Base-by-base conservation (phyloP, 2,329 filamentous ascomycete genomes). In the Thelonectria olida region DNA sequence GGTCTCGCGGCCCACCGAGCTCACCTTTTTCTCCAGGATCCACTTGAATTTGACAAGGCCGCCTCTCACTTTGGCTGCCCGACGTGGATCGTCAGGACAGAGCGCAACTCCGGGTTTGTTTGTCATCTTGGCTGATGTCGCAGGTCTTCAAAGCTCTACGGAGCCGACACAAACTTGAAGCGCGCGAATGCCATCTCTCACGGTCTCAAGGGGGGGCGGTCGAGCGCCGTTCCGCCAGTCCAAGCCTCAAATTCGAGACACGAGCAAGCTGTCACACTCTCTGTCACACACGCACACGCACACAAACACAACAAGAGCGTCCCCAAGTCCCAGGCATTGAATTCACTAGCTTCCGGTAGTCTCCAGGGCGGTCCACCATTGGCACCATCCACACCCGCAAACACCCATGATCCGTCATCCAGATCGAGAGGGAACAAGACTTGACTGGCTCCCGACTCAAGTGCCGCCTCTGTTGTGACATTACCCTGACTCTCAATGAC, bases 1-100 rank as follows among this genome's bases (percentile, higher is more conserved):
- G 69, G 69, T 71, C 63, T 70, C 62, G 47, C 60, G 56, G 68
- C 31, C 47, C 48, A 53, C 49, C 50, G 38, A 48, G 45, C 36
- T 62, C 31, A 61, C 48, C 58, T 61, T 58, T 52, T 39, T 42
- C 31, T 34, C 31, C 31, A 34, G 31, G 31, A 34, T 34, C 31
- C 31, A 34, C 31, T 15, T 34, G 13, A 15, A 34, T 36, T 28
- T 36, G 45, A 58, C 48, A 36, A 41, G n/a, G 15, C 39, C 23
- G 22, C 23, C 17, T 47, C 48, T 58, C 55, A 36, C 28, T 47
- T n/a, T 58, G 25, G 34, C 39, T 52, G 28, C 55, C 55, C 55
- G 39, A 48, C 55, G 36, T 48, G 42, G 55, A 53, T 53, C 22
- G 31, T 52, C 38, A 42, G 17, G 38, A 58, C 47, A 45, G 41